Conservation (phyloP, 1,284 basidiomycete genomes). For the Mycosarcoma mackinlayi region DNA sequence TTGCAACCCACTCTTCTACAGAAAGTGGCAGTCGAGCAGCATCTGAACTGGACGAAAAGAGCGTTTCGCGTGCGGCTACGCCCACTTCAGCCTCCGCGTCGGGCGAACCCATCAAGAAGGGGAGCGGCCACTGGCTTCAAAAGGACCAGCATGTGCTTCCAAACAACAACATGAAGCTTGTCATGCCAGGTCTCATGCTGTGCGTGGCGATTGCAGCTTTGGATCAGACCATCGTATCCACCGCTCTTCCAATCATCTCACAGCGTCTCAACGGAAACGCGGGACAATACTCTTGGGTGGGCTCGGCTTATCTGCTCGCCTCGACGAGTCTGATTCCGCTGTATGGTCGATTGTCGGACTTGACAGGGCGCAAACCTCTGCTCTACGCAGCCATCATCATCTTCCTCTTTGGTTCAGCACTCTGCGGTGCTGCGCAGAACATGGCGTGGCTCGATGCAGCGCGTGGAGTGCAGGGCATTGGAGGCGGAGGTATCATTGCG, state of each 20-base stretch:
- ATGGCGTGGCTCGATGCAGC: constrained; percentile 80
- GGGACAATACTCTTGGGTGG: constrained; percentile 69
- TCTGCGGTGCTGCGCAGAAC: constrained; percentile 83
- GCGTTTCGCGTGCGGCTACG: not conserved
- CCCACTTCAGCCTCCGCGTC: not conserved
- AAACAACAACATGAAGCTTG: constrained; percentile 59
- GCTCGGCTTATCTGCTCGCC: constrained; percentile 69
- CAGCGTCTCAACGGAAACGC: constrained; percentile 41
- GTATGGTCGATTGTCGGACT: constrained; percentile 64
- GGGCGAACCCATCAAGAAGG: not conserved
- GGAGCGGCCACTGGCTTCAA: constrained; percentile 57
- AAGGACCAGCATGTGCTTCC: constrained; percentile 47
- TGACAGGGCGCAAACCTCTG: constrained; percentile 75
- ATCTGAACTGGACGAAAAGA: constrained; percentile 28
- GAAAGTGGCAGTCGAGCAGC: constrained; percentile 4
- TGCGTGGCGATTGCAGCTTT: constrained; percentile 58
- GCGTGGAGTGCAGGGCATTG: constrained; percentile 83
- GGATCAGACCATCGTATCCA: constrained; percentile 68
- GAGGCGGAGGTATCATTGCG: constrained; percentile 76
- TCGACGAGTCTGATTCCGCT: constrained; percentile 68
- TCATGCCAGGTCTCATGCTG: constrained; percentile 56
- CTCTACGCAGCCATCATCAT: constrained; percentile 77
- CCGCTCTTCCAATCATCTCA: constrained; percentile 66
- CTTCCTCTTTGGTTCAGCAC: constrained; percentile 82
- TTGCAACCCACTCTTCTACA: constrained; percentile 17